A percentile compares a stretch with the other conserved stretches of the same genome.
Conservation (phyloP, 2,329 filamentous ascomycete genomes). For the Penicillium sp. region DNA sequence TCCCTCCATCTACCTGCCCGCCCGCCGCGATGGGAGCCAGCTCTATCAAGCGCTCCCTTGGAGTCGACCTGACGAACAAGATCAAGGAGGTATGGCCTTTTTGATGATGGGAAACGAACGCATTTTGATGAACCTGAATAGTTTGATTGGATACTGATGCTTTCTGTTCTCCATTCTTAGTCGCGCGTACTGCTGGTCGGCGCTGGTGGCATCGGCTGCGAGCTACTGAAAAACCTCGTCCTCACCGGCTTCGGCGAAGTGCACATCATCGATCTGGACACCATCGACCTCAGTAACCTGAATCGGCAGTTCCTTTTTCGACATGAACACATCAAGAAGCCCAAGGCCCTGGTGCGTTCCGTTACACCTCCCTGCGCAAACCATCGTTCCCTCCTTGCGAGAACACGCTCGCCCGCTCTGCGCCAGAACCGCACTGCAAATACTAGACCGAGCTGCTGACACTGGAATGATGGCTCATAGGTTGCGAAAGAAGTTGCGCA, state of each 20-base stretch:
- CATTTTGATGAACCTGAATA: constrained; percentile 3
- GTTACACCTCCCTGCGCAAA: constrained; percentile 1
- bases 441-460: constrained; percentile 20
- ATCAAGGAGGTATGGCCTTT: constrained; percentile 45
- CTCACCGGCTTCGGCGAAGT: constrained; percentile 90
- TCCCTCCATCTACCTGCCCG: constrained; percentile 6
- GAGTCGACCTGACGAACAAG: constrained; percentile 41
- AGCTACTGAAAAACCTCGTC: constrained; percentile 94
- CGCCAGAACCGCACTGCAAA: not conserved
- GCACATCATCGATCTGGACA: constrained; percentile 95
- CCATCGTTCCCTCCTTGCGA: constrained; percentile 14
- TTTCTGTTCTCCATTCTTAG: constrained; percentile 54
- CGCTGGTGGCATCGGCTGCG: constrained; percentile 95
- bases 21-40: constrained; percentile 44
- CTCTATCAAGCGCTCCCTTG: constrained; percentile 50
- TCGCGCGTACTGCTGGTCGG: constrained; percentile 90
- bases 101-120: constrained; percentile 8
- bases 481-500: constrained; percentile 90
- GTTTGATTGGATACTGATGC: constrained; percentile 14
- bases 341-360: constrained; percentile 79
- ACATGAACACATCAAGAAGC: constrained; percentile 96
- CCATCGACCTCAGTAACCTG: constrained; percentile 95
- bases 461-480: constrained; percentile 49
- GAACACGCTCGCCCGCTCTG: constrained; percentile 6
- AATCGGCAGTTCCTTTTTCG: constrained; percentile 98